phyloP scores from a whole-genome alignment of 441 rosid species.

The Manihot esculenta region DNA sequence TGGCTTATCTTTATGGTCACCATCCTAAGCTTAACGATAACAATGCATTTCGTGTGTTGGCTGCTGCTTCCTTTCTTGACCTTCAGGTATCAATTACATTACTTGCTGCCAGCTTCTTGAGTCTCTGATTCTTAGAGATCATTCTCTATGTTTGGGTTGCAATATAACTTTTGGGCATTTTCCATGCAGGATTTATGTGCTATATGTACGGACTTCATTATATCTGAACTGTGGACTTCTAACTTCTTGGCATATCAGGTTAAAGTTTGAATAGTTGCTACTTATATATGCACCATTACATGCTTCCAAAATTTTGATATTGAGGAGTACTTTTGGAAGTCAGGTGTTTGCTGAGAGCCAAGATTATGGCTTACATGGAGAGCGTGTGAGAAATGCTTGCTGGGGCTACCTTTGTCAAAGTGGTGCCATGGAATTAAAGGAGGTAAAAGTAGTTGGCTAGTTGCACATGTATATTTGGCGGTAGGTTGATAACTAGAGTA shows the following conservation, averaged over 20 bases:
- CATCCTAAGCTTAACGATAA: slow-evolving; percentile 84
- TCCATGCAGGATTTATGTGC: slow-evolving; percentile 81
- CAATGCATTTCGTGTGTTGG: slow-evolving; percentile 92
- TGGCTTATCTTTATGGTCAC: slow-evolving; percentile 87
- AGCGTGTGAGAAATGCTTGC: slow-evolving; percentile 91
- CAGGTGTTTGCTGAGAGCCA: slow-evolving; percentile 96
- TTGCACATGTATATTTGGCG: slow-evolving; percentile 5
- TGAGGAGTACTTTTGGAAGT: slow-evolving; percentile 20
- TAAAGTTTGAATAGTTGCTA: neutral
- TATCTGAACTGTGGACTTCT: slow-evolving; percentile 85
- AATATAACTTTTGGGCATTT: neutral
- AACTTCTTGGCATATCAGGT: slow-evolving; percentile 97
- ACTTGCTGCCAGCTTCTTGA: neutral
- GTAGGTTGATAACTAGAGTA: too few relatives aligned
- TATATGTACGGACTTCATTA: slow-evolving; percentile 87
- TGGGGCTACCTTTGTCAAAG: slow-evolving; percentile 99
- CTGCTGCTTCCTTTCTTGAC: slow-evolving; percentile 96
- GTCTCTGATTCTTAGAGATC: neutral
- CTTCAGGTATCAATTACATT: slow-evolving; percentile 57
- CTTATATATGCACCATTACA: neutral
- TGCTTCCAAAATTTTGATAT: neutral
- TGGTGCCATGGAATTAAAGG: slow-evolving; percentile 86
- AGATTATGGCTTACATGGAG: slow-evolving; percentile 97
- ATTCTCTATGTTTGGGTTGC: slow-evolving; percentile 3
- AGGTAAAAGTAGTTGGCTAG: slow-evolving; percentile 39